Evolutionary conservation across 2,329 filamentous ascomycete genomes (phyloP).

Genomic region (Phyllosticta capitalensis): DNA sequence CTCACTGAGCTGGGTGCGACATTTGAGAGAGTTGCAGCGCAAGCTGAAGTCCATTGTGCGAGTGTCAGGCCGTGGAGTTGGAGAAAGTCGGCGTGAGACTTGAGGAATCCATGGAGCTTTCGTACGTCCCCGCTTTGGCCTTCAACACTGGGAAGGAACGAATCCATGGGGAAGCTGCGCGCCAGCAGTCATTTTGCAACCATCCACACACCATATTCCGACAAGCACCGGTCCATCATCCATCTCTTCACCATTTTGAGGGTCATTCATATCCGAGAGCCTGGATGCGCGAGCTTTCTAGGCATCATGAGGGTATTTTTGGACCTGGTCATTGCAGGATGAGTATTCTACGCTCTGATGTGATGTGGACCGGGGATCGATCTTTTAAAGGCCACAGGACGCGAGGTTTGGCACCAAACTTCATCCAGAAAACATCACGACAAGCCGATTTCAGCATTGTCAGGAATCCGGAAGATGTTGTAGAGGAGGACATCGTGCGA

Average conservation of each 20-base stretch:
- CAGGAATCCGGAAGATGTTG: too few relatives aligned
- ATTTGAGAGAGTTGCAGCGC: constrained; percentile 72
- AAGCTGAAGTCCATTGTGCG: constrained; percentile 60
- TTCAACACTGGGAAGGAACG: not conserved
- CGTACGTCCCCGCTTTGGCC: not conserved
- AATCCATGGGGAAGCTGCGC: not conserved
- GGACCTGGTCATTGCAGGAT: too few relatives aligned
- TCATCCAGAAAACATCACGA: too few relatives aligned
- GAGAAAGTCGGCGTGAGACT: not conserved
- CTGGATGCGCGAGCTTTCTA: too few relatives aligned
- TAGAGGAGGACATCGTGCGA: not conserved
- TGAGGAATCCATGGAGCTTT: not conserved
- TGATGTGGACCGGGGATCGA: too few relatives aligned
- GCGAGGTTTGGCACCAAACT: too few relatives aligned
- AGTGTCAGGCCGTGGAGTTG: not conserved
- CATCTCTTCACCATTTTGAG: too few relatives aligned
- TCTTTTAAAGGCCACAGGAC: too few relatives aligned
- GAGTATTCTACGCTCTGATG: too few relatives aligned
- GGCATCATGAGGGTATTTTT: too few relatives aligned
- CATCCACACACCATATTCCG: not conserved
- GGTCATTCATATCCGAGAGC: too few relatives aligned
- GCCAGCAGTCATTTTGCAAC: not conserved
- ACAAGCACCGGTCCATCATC: too few relatives aligned
- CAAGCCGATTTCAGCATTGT: not conserved
- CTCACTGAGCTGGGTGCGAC: constrained; percentile 58